phyloP scores from a whole-genome alignment of 2,329 filamentous ascomycete species.

The Paraphoma chrysanthemicola region DNA sequence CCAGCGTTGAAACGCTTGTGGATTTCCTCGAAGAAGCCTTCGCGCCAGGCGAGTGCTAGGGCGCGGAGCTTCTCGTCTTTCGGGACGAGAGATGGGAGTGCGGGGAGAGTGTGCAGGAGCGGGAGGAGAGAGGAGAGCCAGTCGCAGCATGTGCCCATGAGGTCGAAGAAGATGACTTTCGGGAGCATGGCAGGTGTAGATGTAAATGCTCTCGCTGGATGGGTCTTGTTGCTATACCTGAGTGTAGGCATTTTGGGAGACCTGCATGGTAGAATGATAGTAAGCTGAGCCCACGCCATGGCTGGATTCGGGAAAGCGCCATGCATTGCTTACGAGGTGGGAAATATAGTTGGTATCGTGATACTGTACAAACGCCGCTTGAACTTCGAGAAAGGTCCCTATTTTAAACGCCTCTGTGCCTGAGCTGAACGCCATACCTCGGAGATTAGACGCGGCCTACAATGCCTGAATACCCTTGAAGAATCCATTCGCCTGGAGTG shows the following conservation, averaged over 20 bases:
- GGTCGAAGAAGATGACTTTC: background rate
- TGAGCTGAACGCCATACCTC: background rate
- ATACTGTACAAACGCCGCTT: background rate
- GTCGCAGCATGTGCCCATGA: background rate
- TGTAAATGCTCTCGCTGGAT: too few species aligned
- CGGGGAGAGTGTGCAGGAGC: background rate
- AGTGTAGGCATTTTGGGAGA: too few species aligned
- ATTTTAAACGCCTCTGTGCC: too few species aligned
- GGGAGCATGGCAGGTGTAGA: background rate
- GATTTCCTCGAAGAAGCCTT: background rate
- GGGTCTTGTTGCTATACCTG: too few species aligned
- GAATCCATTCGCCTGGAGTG: slow-evolving; percentile 68
- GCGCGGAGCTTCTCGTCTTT: background rate
- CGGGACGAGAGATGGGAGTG: background rate
- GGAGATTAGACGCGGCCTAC: slow-evolving; percentile 23
- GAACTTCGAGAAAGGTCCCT: background rate
- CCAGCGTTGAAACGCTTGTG: background rate
- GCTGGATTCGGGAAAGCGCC: background rate
- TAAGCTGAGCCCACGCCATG: too few species aligned
- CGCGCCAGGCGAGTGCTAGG: background rate
- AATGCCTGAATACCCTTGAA: slow-evolving; percentile 66
- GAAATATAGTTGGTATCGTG: slow-evolving; percentile 1
- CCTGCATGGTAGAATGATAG: too few species aligned
- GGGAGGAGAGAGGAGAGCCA: background rate
- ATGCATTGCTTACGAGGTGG: background rate